Percentiles rank a stretch among this genome's conserved stretches.
Conservation (phyloP, 1,284 basidiomycete species). For the Ganoderma boninense region DNA sequence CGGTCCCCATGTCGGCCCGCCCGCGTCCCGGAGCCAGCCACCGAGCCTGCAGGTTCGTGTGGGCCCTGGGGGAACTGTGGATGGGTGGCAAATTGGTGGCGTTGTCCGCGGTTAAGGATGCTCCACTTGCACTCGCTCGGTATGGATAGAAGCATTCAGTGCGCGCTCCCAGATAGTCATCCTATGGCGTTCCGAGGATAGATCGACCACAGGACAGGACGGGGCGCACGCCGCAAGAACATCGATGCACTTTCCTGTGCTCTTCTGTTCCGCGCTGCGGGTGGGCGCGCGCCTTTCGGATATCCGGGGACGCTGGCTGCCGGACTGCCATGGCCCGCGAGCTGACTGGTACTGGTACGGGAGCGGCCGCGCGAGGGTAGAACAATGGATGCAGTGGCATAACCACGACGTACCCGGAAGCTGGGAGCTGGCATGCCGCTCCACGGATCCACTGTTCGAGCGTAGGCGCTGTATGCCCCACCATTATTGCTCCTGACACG, state of each 20-base stretch:
- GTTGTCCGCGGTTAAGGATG: not conserved
- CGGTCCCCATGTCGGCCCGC: not conserved
- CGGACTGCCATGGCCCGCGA: not conserved
- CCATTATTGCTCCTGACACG: not conserved
- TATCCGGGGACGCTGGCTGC: too few species aligned
- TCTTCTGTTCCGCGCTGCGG: too few species aligned
- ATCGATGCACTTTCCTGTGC: not conserved
- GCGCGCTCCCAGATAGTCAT: not conserved
- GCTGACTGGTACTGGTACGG: not conserved
- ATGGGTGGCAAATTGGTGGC: too few species aligned
- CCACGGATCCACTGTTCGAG: too few species aligned
- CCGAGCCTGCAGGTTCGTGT: not conserved
- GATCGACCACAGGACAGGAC: not conserved
- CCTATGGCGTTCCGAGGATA: not conserved
- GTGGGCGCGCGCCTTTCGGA: not conserved
- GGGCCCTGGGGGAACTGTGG: too few species aligned
- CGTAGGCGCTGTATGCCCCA: too few species aligned
- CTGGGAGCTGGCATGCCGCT: too few species aligned
- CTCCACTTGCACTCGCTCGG: not conserved
- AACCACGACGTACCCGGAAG: not conserved
- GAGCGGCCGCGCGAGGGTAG: not conserved
- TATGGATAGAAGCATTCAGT: not conserved
- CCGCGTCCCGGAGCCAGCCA: not conserved
- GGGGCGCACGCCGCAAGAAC: not conserved
- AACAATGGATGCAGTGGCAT: too few species aligned